Evolutionary conservation across 2,329 filamentous ascomycete species (phyloP).

Genomic region (Helotiales sp.): DNA sequence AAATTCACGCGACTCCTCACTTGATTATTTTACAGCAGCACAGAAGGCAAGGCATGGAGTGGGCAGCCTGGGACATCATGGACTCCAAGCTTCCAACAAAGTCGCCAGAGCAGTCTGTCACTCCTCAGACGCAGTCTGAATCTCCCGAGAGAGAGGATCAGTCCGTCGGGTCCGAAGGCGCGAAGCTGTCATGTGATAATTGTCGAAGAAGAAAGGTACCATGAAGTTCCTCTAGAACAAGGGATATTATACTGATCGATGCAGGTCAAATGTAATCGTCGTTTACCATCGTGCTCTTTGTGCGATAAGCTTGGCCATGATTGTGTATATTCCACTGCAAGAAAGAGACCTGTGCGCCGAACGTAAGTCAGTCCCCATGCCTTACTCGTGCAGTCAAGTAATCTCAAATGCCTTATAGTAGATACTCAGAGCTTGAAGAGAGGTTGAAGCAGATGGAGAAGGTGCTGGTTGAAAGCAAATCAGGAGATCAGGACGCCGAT

Average conservation of each 20-base stretch:
- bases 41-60: neutral
- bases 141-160: neutral
- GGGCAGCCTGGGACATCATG: neutral
- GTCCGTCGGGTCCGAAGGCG: neutral
- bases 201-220: conserved; percentile 7
- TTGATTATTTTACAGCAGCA: too few species aligned
- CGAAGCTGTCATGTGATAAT: conserved; percentile 11
- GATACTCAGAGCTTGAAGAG: conserved; percentile 5
- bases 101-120: neutral
- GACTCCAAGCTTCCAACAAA: neutral
- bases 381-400: neutral
- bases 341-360: neutral
- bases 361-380: neutral
- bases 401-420: neutral
- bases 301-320: neutral
- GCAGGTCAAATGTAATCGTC: conserved; percentile 8
- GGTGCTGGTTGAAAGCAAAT: neutral
- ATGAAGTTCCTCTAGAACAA: neutral
- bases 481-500: neutral
- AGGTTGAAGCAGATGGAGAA: conserved; percentile 7
- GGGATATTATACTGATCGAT: neutral
- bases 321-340: conserved; percentile 3
- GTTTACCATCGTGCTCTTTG: neutral
- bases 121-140: neutral
- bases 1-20: too few species aligned